Percentiles rank a stretch among this genome's conserved stretches.
Evolutionary conservation across 176 grass and related monocot genomes (phyloP).

Genomic region (Dendrocalamus sinicus): DNA sequence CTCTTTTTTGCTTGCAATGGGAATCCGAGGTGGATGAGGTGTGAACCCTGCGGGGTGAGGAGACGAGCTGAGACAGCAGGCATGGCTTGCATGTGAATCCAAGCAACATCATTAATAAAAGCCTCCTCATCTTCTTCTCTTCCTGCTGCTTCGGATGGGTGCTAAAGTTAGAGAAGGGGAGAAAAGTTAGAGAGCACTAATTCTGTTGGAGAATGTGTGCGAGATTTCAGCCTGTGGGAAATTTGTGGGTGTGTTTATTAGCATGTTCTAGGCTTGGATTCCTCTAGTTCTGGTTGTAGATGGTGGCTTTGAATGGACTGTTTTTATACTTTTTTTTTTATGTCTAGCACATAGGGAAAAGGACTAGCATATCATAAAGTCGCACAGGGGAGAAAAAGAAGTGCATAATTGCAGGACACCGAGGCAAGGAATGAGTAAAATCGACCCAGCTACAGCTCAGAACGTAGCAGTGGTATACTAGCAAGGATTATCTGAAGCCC

Average conservation of each 20-base stretch:
- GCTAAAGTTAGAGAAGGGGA: not conserved
- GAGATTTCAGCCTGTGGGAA: no score
- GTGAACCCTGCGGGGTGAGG: not conserved
- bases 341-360: not conserved
- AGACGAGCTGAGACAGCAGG: not conserved
- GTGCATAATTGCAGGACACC: not conserved
- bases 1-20: not conserved
- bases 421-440: not conserved
- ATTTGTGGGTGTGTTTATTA: not conserved
- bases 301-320: not conserved
- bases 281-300: not conserved
- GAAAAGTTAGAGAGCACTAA: not conserved
- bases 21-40: constrained; percentile 30
- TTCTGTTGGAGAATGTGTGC: not conserved
- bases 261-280: not conserved
- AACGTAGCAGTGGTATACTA: not conserved
- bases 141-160: not conserved
- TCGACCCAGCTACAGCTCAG: not conserved
- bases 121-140: not conserved
- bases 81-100: constrained; percentile 38
- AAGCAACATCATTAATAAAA: constrained; percentile 22
- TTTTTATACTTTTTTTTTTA: not conserved
- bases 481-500: no score
- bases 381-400: not conserved
- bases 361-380: not conserved